Base-by-base conservation (phyloP, 768 basidiomycete genomes). In the Termitomyces sp. region DNA sequence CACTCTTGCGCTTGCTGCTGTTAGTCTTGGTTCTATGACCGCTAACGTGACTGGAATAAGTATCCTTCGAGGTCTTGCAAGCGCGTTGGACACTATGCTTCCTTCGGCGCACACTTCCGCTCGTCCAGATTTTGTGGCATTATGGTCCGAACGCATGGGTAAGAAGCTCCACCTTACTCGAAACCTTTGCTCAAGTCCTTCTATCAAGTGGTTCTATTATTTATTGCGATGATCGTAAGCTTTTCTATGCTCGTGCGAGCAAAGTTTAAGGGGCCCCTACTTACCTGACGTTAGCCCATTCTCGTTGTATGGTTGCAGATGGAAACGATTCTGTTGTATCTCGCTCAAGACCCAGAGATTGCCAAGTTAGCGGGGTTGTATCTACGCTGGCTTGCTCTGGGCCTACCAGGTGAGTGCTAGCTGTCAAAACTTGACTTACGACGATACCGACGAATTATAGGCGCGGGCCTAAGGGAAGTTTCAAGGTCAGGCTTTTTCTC, bases 31-130 rank as follows among this genome's bases (percentile, higher is more conserved):
- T 1, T 84, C 82, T 9, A 87, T 89, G 86, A 87, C 87, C 0
- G 83, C 82, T 10, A 81, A 79, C 54, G 83, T 86, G 8, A 85
- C 89, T 2, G 88, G 83, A 1, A 87, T 86, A 62, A 87, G 85
- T 62, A 85, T 95, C 52, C 74, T 94, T 8, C 87, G 87, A 60
- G 92, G 92, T 15, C 82, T 95, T 52, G 76, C 83, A 16, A 89
- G 87, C 47, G 85, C 92, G 1, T 81, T 98, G n/a, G 96, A 98
- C 69, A 94, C 94, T 0, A 80, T 98, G 63, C 83, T 97, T 12
- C 95, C 96, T 0, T 85, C 92, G 26, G 94, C 96, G n/a, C 98
- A 90, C 92, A 95, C 96, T 0, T 93, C 92, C 1, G 66, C 83
- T 1, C 84, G 86, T 28, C 95, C 94, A 0, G 73, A 87, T 16